These are phyloP conservation scores for Penicillium longicatenatum DNA, from an alignment of 495 filamentous ascomycete genomes.

Conservation along the genomic window DNA sequence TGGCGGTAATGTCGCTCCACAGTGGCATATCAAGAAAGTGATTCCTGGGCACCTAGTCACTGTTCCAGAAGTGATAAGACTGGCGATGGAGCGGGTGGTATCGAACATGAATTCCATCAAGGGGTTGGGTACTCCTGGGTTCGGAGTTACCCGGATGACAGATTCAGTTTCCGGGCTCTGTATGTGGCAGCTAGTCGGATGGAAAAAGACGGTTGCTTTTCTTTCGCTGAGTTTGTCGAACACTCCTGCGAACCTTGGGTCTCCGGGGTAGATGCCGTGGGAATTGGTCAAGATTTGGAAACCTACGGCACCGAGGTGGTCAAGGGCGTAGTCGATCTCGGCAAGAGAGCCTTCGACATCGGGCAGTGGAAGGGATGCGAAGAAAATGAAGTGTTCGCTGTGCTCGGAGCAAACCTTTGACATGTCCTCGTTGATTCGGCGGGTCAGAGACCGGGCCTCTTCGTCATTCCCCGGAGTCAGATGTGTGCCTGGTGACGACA, in stretches of 20 bases:
- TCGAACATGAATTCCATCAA: slow-evolving; percentile 62
- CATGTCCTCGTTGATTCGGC: slow-evolving; percentile 40
- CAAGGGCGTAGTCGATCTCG: slow-evolving; percentile 46
- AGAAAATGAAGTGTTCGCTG: slow-evolving; percentile 48
- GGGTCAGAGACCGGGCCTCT: slow-evolving; percentile 33
- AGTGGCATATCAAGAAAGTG: slow-evolving; percentile 50
- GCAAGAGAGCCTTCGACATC: slow-evolving; percentile 40
- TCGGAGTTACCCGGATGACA: slow-evolving; percentile 18
- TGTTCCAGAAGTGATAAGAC: slow-evolving; percentile 52
- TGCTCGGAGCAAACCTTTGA: slow-evolving; percentile 36
- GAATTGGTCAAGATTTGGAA: slow-evolving; percentile 51
- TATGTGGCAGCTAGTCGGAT: slow-evolving; percentile 47
- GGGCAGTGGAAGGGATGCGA: slow-evolving; percentile 53
- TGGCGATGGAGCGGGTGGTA: slow-evolving; percentile 47
- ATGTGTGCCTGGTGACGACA: slow-evolving; percentile 52
- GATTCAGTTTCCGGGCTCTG: slow-evolving; percentile 11
- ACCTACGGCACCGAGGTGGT: slow-evolving; percentile 46
- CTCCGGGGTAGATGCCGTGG: slow-evolving; percentile 55
- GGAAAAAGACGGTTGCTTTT: slow-evolving; percentile 50
- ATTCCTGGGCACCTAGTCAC: slow-evolving; percentile 45
- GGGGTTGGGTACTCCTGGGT: slow-evolving; percentile 44
- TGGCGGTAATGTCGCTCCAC: slow-evolving; percentile 48
- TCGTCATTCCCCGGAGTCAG: slow-evolving; percentile 38
- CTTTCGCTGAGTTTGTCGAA: slow-evolving; percentile 38
- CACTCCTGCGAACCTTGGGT: slow-evolving; percentile 41